A percentile compares a stretch with the other conserved stretches of the same genome.
These are phyloP conservation scores for Boeremia lycopersici DNA, from an alignment of 2,329 filamentous ascomycete genomes.

Conservation along the genomic window DNA sequence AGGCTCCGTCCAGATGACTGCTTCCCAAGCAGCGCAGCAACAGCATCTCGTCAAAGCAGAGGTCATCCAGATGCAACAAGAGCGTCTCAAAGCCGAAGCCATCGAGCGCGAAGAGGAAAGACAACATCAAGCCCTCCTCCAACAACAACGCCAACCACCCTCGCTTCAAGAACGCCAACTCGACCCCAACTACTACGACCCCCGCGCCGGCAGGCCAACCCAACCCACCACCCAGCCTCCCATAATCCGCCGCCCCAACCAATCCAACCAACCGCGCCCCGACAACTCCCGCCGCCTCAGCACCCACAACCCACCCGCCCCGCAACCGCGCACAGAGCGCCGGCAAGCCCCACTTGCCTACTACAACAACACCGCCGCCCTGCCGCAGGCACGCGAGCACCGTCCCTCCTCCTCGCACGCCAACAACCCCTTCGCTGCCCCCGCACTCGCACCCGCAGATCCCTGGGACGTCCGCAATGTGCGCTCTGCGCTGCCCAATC, in stretches of 20 bases:
- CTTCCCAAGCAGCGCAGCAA: slow-evolving; percentile 22
- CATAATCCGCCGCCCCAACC: background rate
- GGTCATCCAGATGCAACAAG: slow-evolving; percentile 27
- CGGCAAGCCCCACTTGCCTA: background rate
- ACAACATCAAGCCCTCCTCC: slow-evolving; percentile 11
- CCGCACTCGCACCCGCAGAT: slow-evolving; percentile 5
- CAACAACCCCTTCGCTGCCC: slow-evolving; percentile 21
- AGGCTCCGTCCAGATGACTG: slow-evolving; percentile 14
- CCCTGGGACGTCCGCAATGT: slow-evolving; percentile 36
- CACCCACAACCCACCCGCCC: background rate
- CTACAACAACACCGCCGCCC: background rate
- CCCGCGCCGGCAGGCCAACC: slow-evolving; percentile 16
- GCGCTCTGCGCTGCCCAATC: slow-evolving; percentile 24
- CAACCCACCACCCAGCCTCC: slow-evolving; percentile 5
- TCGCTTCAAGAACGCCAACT: slow-evolving; percentile 30
- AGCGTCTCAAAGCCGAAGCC: slow-evolving; percentile 30
- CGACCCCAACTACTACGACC: slow-evolving; percentile 31
- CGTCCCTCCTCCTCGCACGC: background rate
- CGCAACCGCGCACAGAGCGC: background rate
- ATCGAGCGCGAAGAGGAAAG: slow-evolving; percentile 34
- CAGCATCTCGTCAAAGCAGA: slow-evolving; percentile 29
- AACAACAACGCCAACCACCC: background rate
- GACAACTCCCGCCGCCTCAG: background rate
- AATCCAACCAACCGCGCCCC: background rate
- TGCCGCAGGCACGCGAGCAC: background rate